Conservation (phyloP, 164 flowering plant species). For the Berberis vulgaris region DNA sequence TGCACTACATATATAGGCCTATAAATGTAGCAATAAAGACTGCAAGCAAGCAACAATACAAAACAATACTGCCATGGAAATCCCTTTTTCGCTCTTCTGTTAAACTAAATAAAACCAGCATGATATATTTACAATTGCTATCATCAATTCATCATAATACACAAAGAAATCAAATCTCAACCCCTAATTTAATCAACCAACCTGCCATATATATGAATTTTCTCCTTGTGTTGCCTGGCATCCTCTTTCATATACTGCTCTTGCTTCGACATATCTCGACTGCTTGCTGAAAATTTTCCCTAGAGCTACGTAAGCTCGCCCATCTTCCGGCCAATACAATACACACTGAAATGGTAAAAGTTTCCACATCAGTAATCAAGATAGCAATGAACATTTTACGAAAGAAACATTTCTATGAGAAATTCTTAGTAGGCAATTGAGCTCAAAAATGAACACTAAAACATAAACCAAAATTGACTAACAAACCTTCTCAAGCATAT, state of each 20-base stretch:
- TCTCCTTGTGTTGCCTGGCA: constrained; percentile 96
- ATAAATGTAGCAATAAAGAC: too few species aligned
- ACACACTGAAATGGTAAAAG: constrained; percentile 20
- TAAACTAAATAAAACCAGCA: too few species aligned
- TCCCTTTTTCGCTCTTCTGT: too few species aligned
- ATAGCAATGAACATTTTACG: neutral
- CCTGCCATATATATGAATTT: constrained; percentile 97
- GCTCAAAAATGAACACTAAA: neutral
- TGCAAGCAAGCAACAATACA: too few species aligned
- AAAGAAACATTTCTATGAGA: neutral
- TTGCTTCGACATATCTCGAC: constrained; percentile 51
- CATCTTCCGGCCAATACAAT: constrained; percentile 74
- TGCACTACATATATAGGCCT: too few species aligned
- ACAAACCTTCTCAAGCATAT: constrained; percentile 54
- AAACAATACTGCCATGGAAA: too few species aligned
- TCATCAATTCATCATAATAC: neutral
- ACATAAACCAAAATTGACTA: neutral
- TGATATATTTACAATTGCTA: too few species aligned
- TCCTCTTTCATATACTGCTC: constrained; percentile 74
- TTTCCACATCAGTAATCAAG: neutral
- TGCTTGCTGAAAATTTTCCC: constrained; percentile 62
- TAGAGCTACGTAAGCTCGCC: constrained; percentile 62
- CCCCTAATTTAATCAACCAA: constrained; percentile 8
- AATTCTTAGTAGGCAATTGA: neutral
- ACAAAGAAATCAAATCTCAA: neutral